Percentiles rank a stretch among this genome's conserved stretches.
Evolutionary conservation across 495 filamentous ascomycete genomes (phyloP).

Genomic region (Daldinia childiae): DNA sequence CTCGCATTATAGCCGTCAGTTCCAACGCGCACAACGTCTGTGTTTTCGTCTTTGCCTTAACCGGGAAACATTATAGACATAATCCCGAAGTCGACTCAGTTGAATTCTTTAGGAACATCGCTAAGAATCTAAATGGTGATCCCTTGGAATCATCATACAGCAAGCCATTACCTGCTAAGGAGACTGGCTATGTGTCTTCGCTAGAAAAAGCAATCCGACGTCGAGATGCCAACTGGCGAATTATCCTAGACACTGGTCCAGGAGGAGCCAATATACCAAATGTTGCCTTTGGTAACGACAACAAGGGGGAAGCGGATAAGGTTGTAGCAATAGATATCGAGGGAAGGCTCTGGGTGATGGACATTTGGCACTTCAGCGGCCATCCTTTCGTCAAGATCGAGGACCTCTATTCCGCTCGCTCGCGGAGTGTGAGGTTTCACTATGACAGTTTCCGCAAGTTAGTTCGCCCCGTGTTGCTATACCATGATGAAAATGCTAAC

Average conservation of each 20-base stretch:
- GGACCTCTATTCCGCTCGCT: slow-evolving; percentile 6
- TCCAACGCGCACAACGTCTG: slow-evolving; percentile 74
- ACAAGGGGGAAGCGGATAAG: slow-evolving; percentile 68
- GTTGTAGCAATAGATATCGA: slow-evolving; percentile 79
- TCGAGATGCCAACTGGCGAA: slow-evolving; percentile 55
- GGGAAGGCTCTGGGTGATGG: slow-evolving; percentile 71
- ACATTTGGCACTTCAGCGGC: slow-evolving; percentile 62
- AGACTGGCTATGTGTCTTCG: background rate
- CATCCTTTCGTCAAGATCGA: slow-evolving; percentile 28
- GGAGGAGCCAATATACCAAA: slow-evolving; percentile 75
- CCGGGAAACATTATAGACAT: slow-evolving; percentile 42
- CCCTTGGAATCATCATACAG: background rate
- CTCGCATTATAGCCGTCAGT: slow-evolving; percentile 81
- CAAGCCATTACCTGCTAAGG: background rate
- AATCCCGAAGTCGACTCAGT: slow-evolving; percentile 12
- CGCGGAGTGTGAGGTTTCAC: background rate
- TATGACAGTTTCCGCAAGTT: slow-evolving; percentile 13
- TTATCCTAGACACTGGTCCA: slow-evolving; percentile 46
- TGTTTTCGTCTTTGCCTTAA: slow-evolving; percentile 78
- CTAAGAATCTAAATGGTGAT: slow-evolving; percentile 43
- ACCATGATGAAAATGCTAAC: slow-evolving; percentile 16
- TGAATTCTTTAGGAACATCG: slow-evolving; percentile 36
- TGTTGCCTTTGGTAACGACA: slow-evolving; percentile 75
- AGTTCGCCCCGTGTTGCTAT: background rate
- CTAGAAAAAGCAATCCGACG: slow-evolving; percentile 46